Percentiles rank a stretch among this genome's conserved stretches.
phyloP scores from a whole-genome alignment of 306 rosid species.

The cucumber (Cucumis sativus) region Cucumber_9930_V3 NC_026660.2:7285001-7285500 shows the following conservation, averaged over 20 bases:
- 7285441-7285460: not conserved
- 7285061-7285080: constrained; percentile 23
- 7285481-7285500: not conserved
- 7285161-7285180: constrained; percentile 20
- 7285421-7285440: not conserved
- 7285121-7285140: constrained; percentile 39
- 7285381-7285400: too few relatives aligned
- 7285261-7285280: not conserved
- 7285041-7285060: constrained; percentile 8
- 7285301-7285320: not conserved
- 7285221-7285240: not conserved
- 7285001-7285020: constrained; percentile 26
- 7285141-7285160: constrained; percentile 30
- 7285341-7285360: too few relatives aligned
- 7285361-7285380: too few relatives aligned
- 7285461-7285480: not conserved
- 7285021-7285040: constrained; percentile 17
- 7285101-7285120: constrained; percentile 16
- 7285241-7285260: not conserved
- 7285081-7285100: constrained; percentile 28
- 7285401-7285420: too few relatives aligned
- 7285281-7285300: not conserved
- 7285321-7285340: too few relatives aligned
- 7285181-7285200: constrained; percentile 36
- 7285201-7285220: constrained; percentile 33